phyloP scores from a whole-genome alignment of 768 basidiomycete genomes.

The Leccinum disarticulatum region DNA sequence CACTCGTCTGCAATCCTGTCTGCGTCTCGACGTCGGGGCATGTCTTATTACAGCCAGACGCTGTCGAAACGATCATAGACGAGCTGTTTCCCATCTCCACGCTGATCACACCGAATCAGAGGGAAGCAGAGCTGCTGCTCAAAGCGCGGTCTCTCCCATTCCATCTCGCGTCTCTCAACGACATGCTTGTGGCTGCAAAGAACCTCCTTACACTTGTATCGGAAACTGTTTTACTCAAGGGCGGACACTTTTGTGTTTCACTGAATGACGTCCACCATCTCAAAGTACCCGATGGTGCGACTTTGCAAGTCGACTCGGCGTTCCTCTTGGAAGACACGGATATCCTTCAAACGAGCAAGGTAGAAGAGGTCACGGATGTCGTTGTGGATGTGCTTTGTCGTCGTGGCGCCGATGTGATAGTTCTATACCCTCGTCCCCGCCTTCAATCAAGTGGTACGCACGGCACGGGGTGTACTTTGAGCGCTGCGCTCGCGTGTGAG shows the following conservation, averaged over 20 bases:
- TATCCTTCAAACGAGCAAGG: constrained; percentile 42
- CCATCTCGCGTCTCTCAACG: constrained; percentile 46
- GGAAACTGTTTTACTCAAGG: constrained; percentile 74
- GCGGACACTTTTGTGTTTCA: constrained; percentile 66
- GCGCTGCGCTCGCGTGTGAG: constrained; percentile 71
- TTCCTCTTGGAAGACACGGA: constrained; percentile 57
- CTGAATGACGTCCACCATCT: constrained; percentile 42
- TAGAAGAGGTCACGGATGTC: constrained; percentile 28
- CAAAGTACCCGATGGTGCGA: too few species aligned
- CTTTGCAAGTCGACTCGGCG: constrained; percentile 32
- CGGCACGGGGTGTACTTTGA: constrained; percentile 93
- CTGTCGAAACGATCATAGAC: constrained; percentile 55
- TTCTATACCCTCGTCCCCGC: constrained; percentile 59
- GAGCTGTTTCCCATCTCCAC: constrained; percentile 71
- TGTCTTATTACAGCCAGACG: constrained; percentile 65
- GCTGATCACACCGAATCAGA: constrained; percentile 82
- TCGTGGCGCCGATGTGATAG: constrained; percentile 30
- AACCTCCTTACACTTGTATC: constrained; percentile 49
- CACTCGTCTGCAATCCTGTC: constrained; percentile 85
- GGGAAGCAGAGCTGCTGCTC: constrained; percentile 74
- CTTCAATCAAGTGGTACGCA: constrained; percentile 76
- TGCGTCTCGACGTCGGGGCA: constrained; percentile 91
- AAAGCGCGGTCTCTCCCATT: constrained; percentile 32
- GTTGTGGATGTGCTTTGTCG: constrained; percentile 62
- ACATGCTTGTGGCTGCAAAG: constrained; percentile 60